phyloP scores from a whole-genome alignment of 1,284 basidiomycete genomes.

The Cryptococcus wingfieldii region DNA sequence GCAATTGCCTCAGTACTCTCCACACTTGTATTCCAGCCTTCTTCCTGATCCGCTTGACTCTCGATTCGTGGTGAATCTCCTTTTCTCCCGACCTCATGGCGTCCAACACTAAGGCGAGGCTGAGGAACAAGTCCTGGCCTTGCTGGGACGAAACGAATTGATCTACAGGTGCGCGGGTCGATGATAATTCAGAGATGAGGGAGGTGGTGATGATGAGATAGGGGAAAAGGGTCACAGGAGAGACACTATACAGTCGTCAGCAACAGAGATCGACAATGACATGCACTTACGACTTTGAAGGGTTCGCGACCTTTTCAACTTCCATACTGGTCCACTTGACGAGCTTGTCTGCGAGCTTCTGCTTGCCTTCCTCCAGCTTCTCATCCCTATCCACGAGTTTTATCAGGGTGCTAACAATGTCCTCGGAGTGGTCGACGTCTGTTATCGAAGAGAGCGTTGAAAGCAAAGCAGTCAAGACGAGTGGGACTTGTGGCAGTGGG shows the following conservation, averaged over 20 bases:
- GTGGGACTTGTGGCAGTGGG: conserved; percentile 20
- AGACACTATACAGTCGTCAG: conserved; percentile 13
- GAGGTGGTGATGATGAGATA: conserved; percentile 32
- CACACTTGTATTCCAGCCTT: conserved; percentile 38
- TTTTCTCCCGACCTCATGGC: conserved; percentile 24
- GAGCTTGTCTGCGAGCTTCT: conserved; percentile 44
- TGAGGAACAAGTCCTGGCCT: conserved; percentile 33
- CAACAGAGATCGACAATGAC: neutral
- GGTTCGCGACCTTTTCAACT: conserved; percentile 31
- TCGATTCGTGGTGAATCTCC: conserved; percentile 15
- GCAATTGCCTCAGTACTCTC: conserved; percentile 32
- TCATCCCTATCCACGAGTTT: conserved; percentile 39
- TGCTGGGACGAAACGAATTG: conserved; percentile 24
- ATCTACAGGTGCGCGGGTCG: conserved; percentile 18
- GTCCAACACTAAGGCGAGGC: conserved; percentile 38
- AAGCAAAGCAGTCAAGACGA: conserved; percentile 23
- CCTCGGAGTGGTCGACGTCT: conserved; percentile 28
- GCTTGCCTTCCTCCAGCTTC: conserved; percentile 18
- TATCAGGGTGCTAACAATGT: conserved; percentile 28
- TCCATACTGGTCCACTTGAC: conserved; percentile 40
- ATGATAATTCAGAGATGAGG: conserved; percentile 29
- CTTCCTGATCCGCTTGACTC: conserved; percentile 21
- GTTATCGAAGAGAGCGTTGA: conserved; percentile 21
- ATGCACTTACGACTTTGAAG: conserved; percentile 21
- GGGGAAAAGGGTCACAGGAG: conserved; percentile 30